A percentile compares a stretch with the other conserved stretches of the same genome.
These are phyloP conservation scores for Diutina sp. DNA, from an alignment of 1,139 yeast genomes.

Conservation along the genomic window DNA sequence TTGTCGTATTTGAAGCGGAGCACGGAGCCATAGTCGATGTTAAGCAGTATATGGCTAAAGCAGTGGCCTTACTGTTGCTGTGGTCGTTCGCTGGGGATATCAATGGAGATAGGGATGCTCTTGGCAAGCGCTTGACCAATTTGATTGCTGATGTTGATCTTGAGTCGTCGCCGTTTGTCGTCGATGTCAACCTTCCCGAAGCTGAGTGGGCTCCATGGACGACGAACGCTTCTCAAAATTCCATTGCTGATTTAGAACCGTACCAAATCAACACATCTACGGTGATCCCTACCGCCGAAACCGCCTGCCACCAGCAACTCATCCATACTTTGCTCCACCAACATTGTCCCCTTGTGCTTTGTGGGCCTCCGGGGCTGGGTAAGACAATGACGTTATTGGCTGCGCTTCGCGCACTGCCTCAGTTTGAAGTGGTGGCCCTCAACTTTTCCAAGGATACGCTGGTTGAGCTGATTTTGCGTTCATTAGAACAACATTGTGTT, in stretches of 20 bases:
- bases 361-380: slow-evolving; percentile 98
- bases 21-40: neutral
- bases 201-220: slow-evolving; percentile 39
- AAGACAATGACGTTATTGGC: slow-evolving; percentile 84
- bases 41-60: slow-evolving; percentile 18
- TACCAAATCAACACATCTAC: slow-evolving; percentile 53
- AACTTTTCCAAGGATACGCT: slow-evolving; percentile 80
- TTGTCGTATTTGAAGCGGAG: neutral
- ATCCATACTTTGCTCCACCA: slow-evolving; percentile 46
- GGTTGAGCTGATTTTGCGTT: slow-evolving; percentile 45
- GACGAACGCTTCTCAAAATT: slow-evolving; percentile 22
- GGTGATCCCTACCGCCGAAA: slow-evolving; percentile 73
- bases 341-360: slow-evolving; percentile 53
- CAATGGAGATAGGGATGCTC: neutral
- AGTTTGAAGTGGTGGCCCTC: slow-evolving; percentile 50
- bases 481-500: slow-evolving; percentile 63
- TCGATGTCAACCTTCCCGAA: slow-evolving; percentile 27
- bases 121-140: neutral
- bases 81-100: slow-evolving; percentile 68
- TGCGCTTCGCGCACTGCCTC: slow-evolving; percentile 46
- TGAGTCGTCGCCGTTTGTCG: neutral
- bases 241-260: slow-evolving; percentile 39
- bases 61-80: slow-evolving; percentile 30
- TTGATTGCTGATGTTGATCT: neutral
- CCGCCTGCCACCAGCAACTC: slow-evolving; percentile 52